phyloP scores from a whole-genome alignment of 2,329 filamentous ascomycete species.

The Raffaelea ambrosiae region DNA sequence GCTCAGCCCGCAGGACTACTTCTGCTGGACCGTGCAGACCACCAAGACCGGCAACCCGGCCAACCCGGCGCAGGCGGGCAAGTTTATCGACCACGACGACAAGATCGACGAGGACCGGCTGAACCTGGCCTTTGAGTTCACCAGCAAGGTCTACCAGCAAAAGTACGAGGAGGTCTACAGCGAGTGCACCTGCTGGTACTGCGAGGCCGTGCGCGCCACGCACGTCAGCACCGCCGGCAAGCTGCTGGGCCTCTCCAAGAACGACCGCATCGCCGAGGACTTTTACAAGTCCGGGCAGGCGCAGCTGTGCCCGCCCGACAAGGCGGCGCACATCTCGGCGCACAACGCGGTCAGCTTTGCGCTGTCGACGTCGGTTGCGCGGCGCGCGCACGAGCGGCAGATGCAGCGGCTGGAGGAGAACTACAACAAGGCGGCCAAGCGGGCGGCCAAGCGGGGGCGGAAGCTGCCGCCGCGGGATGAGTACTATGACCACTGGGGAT shows the following conservation, averaged over 20 bases:
- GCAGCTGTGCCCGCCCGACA: constrained; percentile 42
- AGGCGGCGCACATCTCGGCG: constrained; percentile 61
- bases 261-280: constrained; percentile 34
- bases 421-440: constrained; percentile 45
- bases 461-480: constrained; percentile 36
- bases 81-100: constrained; percentile 75
- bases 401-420: constrained; percentile 36
- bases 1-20: constrained; percentile 56
- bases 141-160: constrained; percentile 60
- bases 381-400: constrained; percentile 26
- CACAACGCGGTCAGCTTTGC: constrained; percentile 54
- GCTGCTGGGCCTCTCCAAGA: constrained; percentile 34
- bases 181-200: constrained; percentile 79
- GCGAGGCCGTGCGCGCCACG: constrained; percentile 57
- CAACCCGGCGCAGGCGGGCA: constrained; percentile 14
- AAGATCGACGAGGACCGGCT: constrained; percentile 65
- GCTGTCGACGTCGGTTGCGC: background rate
- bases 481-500: constrained; percentile 48
- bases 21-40: constrained; percentile 39
- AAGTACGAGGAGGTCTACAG: constrained; percentile 59
- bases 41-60: constrained; percentile 16
- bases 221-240: constrained; percentile 39
- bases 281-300: constrained; percentile 41
- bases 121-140: constrained; percentile 61
- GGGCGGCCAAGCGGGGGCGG: constrained; percentile 41